Base-by-base conservation (phyloP, 2,329 filamentous ascomycete genomes). In the Cephalotrichum gorgonifer region DNA sequence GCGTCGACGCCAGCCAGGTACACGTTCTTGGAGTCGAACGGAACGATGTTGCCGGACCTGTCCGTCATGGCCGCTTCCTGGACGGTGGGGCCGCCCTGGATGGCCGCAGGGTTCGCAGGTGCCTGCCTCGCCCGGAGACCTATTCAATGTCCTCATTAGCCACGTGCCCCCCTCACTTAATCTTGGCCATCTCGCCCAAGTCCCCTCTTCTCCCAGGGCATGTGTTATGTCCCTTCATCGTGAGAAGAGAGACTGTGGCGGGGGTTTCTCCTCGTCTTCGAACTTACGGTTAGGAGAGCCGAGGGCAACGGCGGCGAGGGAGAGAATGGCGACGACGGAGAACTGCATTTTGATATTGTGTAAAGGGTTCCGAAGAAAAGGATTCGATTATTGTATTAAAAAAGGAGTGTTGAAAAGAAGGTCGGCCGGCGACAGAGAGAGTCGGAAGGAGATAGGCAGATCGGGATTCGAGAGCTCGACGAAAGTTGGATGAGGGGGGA, bases 1-100 rank as follows among this genome's bases (percentile, higher is more conserved):
- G 60, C 59, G 25, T 60, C 62, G 47, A 56, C 60, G 47, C 63
- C 62, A 53, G 63, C 65, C 52, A 69, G 62, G 62, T 69, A 62
- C 54, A 77, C 73, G 12, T 61, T 61, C 26, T 60, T 54, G 15
- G 70, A 9, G 57, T 73, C 59, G 54, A 75, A 78, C 26, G 63
- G 56, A 20, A 76, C 55, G 52, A 75, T 61, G 43, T 71, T 67
- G 56, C 74, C 74, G 33, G 60, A 53, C 20, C 57, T 54, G 52
- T 71, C 65, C 33, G 68, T 65, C 74, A 78, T 78, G 59, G 73
- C 64, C 14, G 71, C 58, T 20, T 57, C 56, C 48, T 65, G 63
- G 54, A 67, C 65, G 28, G 64, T 57, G 50, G 65, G 59, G 27
- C 53, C 49, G 30, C 38, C 54, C 31, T 47, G 25, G 33, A 50